Percentiles rank a stretch among this genome's conserved stretches.
Conservation (phyloP, 768 basidiomycete species). For the Baorangia bicolor region DNA sequence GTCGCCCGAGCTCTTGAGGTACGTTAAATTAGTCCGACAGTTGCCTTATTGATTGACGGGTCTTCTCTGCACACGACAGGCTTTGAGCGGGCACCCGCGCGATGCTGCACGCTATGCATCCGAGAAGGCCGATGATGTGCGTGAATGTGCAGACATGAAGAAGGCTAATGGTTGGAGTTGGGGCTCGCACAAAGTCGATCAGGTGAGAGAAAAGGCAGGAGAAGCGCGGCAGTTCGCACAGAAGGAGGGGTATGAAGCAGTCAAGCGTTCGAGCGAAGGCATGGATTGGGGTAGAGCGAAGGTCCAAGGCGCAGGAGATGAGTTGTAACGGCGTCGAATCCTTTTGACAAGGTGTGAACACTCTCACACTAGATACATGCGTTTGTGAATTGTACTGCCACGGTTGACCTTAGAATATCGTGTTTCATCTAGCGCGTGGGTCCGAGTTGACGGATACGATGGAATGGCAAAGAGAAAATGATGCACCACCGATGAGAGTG, state of each 20-base stretch:
- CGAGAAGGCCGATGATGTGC: constrained; percentile 32
- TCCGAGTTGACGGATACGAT: background rate
- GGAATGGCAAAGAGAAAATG: too few species aligned
- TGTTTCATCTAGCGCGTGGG: background rate
- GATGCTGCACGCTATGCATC: constrained; percentile 25
- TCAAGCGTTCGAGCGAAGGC: constrained; percentile 20
- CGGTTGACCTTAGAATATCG: background rate
- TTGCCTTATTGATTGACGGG: background rate
- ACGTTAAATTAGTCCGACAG: background rate
- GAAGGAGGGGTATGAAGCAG: constrained; percentile 12
- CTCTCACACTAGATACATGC: background rate
- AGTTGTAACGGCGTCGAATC: constrained; percentile 14
- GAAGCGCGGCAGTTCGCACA: constrained; percentile 21
- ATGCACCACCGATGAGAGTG: too few species aligned
- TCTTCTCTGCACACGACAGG: constrained; percentile 11
- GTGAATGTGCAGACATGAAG: constrained; percentile 20
- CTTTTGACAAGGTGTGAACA: background rate
- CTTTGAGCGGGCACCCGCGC: constrained; percentile 40
- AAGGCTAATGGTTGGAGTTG: constrained; percentile 11
- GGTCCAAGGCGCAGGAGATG: constrained; percentile 30
- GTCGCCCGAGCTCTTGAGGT: constrained; percentile 48
- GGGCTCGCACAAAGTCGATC: constrained; percentile 27
- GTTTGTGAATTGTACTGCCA: background rate
- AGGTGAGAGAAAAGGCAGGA: constrained; percentile 24
- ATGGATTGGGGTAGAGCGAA: background rate